These are phyloP conservation scores for Nakaseomyces glabratus DNA, from an alignment of 1,139 yeast species.

Conservation along the genomic window DNA sequence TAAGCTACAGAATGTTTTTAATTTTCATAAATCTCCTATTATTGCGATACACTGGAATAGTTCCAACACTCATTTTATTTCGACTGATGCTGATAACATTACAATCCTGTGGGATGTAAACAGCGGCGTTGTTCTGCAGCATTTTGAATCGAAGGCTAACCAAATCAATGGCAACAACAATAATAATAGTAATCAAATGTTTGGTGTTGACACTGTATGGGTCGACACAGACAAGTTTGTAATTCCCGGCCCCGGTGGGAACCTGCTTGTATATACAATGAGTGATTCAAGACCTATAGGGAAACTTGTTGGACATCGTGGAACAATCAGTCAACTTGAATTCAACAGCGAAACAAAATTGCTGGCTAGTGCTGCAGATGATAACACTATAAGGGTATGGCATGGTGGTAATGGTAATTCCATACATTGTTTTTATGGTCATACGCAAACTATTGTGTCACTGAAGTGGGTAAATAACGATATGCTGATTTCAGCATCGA, in stretches of 20 bases:
- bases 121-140: slow-evolving; percentile 41
- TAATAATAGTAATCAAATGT: slow-evolving; percentile 14
- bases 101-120: slow-evolving; percentile 48
- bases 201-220: slow-evolving; percentile 62
- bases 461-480: slow-evolving; percentile 44
- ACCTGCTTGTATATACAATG: slow-evolving; percentile 53
- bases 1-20: slow-evolving; percentile 49
- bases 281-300: slow-evolving; percentile 48
- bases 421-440: slow-evolving; percentile 38
- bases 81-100: slow-evolving; percentile 33
- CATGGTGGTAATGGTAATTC: slow-evolving; percentile 47
- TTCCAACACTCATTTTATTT: slow-evolving; percentile 32
- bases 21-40: slow-evolving; percentile 47
- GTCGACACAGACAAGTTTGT: slow-evolving; percentile 62
- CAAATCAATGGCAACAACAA: not conserved
- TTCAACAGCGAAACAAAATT: slow-evolving; percentile 46
- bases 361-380: slow-evolving; percentile 72
- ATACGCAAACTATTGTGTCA: slow-evolving; percentile 48
- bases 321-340: slow-evolving; percentile 46
- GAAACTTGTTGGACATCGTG: slow-evolving; percentile 58
- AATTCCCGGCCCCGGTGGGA: slow-evolving; percentile 47
- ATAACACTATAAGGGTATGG: slow-evolving; percentile 66
- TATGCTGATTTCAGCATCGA: slow-evolving; percentile 41
- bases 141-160: slow-evolving; percentile 30
- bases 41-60: slow-evolving; percentile 44